These are phyloP conservation scores for Aspergillus saccharolyticus DNA, from an alignment of 495 filamentous ascomycete species.

Conservation along the genomic window DNA sequence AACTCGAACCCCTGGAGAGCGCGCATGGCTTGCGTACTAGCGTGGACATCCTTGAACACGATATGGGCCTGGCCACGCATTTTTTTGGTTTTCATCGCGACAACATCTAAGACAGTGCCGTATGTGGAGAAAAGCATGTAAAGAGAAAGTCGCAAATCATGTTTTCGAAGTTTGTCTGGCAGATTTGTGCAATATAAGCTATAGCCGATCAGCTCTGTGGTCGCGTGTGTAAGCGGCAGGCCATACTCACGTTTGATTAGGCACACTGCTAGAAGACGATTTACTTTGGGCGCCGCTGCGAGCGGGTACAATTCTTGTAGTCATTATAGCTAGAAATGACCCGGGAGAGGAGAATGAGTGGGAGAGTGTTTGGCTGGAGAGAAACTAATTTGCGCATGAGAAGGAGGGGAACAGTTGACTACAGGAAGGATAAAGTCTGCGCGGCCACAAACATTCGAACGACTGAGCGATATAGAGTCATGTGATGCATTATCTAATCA, in stretches of 20 bases:
- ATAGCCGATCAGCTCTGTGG: not conserved
- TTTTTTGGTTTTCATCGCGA: conserved; percentile 77
- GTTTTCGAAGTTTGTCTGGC: conserved; percentile 77
- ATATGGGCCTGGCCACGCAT: conserved; percentile 96
- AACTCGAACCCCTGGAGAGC: conserved; percentile 82
- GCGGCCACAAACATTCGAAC: not conserved
- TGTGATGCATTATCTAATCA: conserved; percentile 27
- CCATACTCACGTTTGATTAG: conserved; percentile 67
- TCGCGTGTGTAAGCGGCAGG: conserved; percentile 3
- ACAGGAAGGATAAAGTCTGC: not conserved
- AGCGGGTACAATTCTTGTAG: conserved; percentile 32
- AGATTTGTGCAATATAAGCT: conserved; percentile 88
- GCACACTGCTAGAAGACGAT: conserved; percentile 33
- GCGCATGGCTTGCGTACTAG: conserved; percentile 85
- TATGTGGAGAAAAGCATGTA: conserved; percentile 94
- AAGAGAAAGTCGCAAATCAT: conserved; percentile 73
- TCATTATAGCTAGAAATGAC: conserved; percentile 25
- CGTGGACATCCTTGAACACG: conserved; percentile 79
- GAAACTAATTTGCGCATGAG: conserved; percentile 7
- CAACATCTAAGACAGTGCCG: conserved; percentile 89
- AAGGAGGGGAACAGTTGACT: conserved; percentile 7
- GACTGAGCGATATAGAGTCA: conserved; percentile 11
- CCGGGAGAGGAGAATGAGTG: not conserved
- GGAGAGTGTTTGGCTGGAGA: not conserved
- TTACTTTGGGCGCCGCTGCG: conserved; percentile 37